Base-by-base conservation (phyloP, 2,329 filamentous ascomycete species). In the Aspergillus bombycis region DNA sequence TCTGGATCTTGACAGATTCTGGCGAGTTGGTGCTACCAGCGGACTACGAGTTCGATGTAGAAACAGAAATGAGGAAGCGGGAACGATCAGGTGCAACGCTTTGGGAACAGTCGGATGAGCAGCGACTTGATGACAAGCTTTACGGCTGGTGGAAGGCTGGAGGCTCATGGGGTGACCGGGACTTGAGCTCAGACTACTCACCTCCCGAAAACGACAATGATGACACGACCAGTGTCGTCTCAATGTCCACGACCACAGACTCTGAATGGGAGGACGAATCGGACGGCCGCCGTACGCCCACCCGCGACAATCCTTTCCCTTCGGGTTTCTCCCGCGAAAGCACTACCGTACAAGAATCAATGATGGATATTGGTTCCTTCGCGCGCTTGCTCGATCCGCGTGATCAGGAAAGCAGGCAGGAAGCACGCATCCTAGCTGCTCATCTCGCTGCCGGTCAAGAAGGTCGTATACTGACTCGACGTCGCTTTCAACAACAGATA, bases 131-230 rank as follows among this genome's bases (percentile, higher is more conserved):
- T 67, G 84, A 85, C 2, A 89, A 88, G 63, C 80, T 97, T 1
- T 98, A 97, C 75, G 83, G 83, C 34, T 95, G 94, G 87, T 98
- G 93, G 91, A 88, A 91, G 58, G 83, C 84, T 60, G 93, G 92
- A 23, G 93, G 92, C 9, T 91, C 91, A 81, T 97, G 93, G 89
- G 94, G 94, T 1, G 89, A 89, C 19, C 83, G 89, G 36, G 94
- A 98, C 74, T 83, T 84, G 6, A 97, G 92, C 72, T 91, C 91
- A 32, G 91, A 94, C 66, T 98, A 94, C 75, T 77, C 82, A 36
- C 89, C 89, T 0, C 71, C 76, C 2, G 76, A 82, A 12, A 74
- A 80, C 5, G 82, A 88, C 12, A 84, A 89, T 52, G 88, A 90
- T 73, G 92, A 96, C 72, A 86, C 86, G 10, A 96, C 93, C 0